phyloP scores from a whole-genome alignment of 495 filamentous ascomycete species.

The Aspergillus asperescens region DNA sequence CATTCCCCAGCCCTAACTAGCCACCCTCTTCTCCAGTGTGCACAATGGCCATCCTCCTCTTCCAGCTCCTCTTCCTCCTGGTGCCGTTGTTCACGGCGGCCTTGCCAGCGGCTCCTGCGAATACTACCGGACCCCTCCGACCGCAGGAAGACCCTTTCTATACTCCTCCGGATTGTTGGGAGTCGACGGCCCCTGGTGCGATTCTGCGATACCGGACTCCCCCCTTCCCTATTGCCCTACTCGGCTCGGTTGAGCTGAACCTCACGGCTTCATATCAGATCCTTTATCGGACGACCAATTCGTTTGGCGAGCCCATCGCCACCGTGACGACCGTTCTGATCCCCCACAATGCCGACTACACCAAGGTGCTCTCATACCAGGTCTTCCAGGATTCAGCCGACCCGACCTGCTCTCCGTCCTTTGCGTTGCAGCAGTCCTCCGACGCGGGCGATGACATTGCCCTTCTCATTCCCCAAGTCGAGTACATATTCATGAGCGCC shows the following conservation, averaged over 20 bases:
- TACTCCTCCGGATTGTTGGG: conserved; percentile 34
- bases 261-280: conserved; percentile 40
- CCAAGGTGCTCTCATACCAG: conserved; percentile 41
- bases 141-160: conserved; percentile 43
- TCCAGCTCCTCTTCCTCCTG: conserved; percentile 7
- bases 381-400: conserved; percentile 40
- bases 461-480: conserved; percentile 23
- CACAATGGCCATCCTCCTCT: conserved; percentile 7
- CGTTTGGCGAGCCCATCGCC: conserved; percentile 36
- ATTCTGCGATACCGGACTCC: conserved; percentile 40
- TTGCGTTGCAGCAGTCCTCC: conserved; percentile 15
- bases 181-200: conserved; percentile 33
- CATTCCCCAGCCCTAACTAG: background rate
- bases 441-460: conserved; percentile 11
- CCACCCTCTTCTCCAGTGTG: background rate
- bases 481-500: conserved; percentile 25
- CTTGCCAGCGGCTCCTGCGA: background rate
- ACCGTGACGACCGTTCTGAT: conserved; percentile 48
- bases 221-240: conserved; percentile 24
- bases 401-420: conserved; percentile 23
- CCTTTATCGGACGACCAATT: conserved; percentile 48
- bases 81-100: conserved; percentile 5
- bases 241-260: conserved; percentile 29
- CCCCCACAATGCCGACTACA: conserved; percentile 29
- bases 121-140: background rate